phyloP scores from a whole-genome alignment of 345 rosid genomes.

The Physaria fendleri region DNA sequence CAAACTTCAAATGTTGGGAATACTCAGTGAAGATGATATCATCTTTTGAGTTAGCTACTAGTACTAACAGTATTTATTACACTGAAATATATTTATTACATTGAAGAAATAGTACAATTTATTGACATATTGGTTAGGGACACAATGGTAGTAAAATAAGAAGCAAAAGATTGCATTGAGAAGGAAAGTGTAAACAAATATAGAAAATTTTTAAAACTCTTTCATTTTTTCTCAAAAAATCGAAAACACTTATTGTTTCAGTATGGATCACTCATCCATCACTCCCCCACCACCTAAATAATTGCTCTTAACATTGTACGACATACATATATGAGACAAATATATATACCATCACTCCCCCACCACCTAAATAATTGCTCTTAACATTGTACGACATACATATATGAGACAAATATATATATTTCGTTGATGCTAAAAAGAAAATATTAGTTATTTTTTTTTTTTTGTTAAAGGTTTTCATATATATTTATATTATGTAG shows the following conservation, averaged over 20 bases:
- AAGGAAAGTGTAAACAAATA: slow-evolving; percentile 15
- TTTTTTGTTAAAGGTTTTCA: no score
- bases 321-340: background rate
- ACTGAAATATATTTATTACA: no score
- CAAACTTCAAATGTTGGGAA: background rate
- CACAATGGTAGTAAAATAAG: slow-evolving; percentile 5
- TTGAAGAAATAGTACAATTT: slow-evolving; percentile 1
- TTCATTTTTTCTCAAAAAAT: background rate
- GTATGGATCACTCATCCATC: slow-evolving; percentile 30
- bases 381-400: slow-evolving; percentile 15
- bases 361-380: background rate
- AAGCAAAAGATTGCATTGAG: background rate
- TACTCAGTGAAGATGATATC: background rate
- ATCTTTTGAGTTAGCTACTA: slow-evolving; percentile 3
- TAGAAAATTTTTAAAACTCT: background rate
- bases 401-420: background rate
- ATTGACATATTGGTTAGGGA: slow-evolving; percentile 15
- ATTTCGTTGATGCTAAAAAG: background rate
- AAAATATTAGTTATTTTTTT: no score
- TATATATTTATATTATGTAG: no score
- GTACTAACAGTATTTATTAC: background rate
- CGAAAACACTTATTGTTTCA: no score
- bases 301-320: slow-evolving; percentile 19
- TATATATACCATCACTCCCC: slow-evolving; percentile 1
- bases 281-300: background rate